phyloP scores from a whole-genome alignment of 2,329 filamentous ascomycete genomes.

The Talaromyces verruculosus region DNA sequence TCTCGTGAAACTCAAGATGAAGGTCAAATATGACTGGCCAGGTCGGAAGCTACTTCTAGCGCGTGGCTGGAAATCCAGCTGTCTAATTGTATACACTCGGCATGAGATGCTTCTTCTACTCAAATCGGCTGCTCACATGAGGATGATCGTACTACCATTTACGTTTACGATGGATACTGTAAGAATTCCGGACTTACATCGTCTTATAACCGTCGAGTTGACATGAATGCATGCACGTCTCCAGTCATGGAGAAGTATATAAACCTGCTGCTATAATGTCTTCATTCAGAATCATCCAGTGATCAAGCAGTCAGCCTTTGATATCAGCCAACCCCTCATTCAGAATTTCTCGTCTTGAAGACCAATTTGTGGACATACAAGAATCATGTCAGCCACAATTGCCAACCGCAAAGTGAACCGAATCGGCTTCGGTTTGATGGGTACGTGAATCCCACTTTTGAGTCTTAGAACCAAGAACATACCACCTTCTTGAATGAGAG shows the following conservation, averaged over 20 bases:
- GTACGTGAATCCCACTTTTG: constrained; percentile 33
- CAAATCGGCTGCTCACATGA: background rate
- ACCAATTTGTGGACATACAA: background rate
- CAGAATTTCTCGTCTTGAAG: background rate
- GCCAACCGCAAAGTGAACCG: constrained; percentile 41
- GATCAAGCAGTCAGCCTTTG: background rate
- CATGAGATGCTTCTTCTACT: background rate
- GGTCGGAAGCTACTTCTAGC: constrained; percentile 16
- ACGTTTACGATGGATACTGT: no score
- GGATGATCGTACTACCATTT: background rate
- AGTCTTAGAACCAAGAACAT: background rate
- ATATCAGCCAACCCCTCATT: background rate
- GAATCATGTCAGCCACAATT: background rate
- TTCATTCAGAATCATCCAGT: background rate
- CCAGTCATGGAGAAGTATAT: background rate
- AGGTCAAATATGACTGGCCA: background rate
- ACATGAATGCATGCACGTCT: background rate
- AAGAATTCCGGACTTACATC: no score
- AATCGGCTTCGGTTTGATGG: constrained; percentile 59
- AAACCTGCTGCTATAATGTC: background rate
- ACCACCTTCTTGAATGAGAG: background rate
- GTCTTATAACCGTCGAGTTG: background rate
- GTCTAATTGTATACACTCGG: background rate
- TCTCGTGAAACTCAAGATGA: background rate
- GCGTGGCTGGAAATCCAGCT: background rate